These are phyloP conservation scores for Starmerella lactis-condensi DNA, from an alignment of 805 yeast species.

Conservation along the genomic window DNA sequence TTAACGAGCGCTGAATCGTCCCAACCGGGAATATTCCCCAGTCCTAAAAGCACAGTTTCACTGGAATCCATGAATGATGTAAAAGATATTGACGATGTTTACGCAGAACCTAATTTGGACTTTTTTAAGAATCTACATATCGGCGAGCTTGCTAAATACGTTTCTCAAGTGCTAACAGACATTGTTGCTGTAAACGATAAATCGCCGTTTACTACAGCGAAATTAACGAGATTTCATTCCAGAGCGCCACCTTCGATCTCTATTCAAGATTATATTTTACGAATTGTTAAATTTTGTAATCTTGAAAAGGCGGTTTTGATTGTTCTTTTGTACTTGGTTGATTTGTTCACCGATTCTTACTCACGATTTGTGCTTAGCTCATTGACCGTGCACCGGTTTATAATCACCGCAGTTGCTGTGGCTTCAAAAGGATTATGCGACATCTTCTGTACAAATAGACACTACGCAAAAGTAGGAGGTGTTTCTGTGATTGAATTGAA, in stretches of 20 bases:
- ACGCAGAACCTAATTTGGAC: background rate
- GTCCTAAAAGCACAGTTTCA: slow-evolving; percentile 8
- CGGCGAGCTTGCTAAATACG: slow-evolving; percentile 49
- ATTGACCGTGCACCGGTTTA: slow-evolving; percentile 79
- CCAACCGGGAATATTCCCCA: slow-evolving; percentile 10
- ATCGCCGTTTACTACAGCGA: slow-evolving; percentile 22
- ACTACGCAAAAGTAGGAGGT: slow-evolving; percentile 93
- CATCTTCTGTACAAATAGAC: slow-evolving; percentile 80
- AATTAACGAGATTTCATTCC: slow-evolving; percentile 78
- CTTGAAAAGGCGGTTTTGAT: slow-evolving; percentile 68
- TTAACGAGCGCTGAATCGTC: no score
- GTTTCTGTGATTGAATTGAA: slow-evolving; percentile 42
- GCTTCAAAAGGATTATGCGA: slow-evolving; percentile 62
- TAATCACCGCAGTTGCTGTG: slow-evolving; percentile 75
- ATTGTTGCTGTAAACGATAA: slow-evolving; percentile 59
- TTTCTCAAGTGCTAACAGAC: slow-evolving; percentile 63
- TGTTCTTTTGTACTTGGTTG: slow-evolving; percentile 77
- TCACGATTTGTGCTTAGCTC: slow-evolving; percentile 71
- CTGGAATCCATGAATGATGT: slow-evolving; percentile 2
- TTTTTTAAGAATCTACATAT: slow-evolving; percentile 45
- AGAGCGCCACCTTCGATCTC: slow-evolving; percentile 82
- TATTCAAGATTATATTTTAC: slow-evolving; percentile 50
- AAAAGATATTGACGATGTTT: background rate
- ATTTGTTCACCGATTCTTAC: slow-evolving; percentile 58
- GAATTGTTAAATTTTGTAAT: slow-evolving; percentile 68